Evolutionary conservation across 179 eudicot genomes (phyloP), one percentile per base, ranked within the genome.

Genomic region (Gypsophila paniculata): DNA sequence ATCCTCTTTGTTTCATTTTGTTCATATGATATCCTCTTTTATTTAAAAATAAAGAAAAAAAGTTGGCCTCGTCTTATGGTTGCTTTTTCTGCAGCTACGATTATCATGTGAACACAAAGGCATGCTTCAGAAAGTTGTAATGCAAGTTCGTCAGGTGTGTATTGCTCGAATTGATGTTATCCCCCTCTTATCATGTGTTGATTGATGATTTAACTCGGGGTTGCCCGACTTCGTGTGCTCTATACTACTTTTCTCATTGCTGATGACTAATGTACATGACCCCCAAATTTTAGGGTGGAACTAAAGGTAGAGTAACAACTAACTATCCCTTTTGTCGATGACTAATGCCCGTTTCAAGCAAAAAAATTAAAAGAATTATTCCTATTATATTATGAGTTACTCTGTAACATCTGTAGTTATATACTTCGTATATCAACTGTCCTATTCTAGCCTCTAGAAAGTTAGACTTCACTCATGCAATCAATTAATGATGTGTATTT

Each of bases 131-230:
- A 93, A 95, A 83, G 87, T 95, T 63, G 55, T 90, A 65, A 80
- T 85, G 79, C 87, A 72, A 85, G 91, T 84, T 71, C 84, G 87
- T 18, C 99, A 95, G 98, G 99, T 92, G 42, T 68, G 88, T 77
- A 19, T 42, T 55, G 54, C 62, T 63, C 61, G 19, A 38, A 22
- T 49, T n/a, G 42, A 58, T 19, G 38, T 21, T 65, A 42, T 39
- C 10, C 62, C 17, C 34, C 62, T 58, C 32, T 22, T 25, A 58
- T 8, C 23, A 26, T 54, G 61, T 8, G 61, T 21, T 21, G 29
- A 10, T 57, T 57, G 61, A 14, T 57, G 29, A 21, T 57, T 21
- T 57, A 23, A 0, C 61, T 22, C 13, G 22, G 52, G 44, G 61
- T 57, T 22, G 12, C 13, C 61, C 22, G 10, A 57, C 61, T 57